Evolutionary conservation across 2,329 filamentous ascomycete species (phyloP).

Genomic region (Talaromyces pinophilus): DNA sequence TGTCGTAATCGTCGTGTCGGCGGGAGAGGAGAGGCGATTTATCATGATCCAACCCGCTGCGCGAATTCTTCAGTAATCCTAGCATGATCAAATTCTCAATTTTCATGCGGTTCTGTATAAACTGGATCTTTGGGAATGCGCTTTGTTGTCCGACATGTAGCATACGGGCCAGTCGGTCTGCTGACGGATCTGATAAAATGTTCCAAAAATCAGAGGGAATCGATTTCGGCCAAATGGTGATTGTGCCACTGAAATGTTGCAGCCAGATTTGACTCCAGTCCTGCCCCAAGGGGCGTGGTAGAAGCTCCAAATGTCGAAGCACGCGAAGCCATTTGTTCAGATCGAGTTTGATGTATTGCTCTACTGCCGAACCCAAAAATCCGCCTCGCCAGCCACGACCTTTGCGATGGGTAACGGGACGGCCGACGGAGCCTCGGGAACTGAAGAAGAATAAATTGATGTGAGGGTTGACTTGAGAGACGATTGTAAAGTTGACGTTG

Average conservation of each 20-base stretch:
- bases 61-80: constrained; percentile 48
- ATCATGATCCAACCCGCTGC: constrained; percentile 4
- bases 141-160: constrained; percentile 86
- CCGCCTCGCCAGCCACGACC: constrained; percentile 95
- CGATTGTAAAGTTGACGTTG: constrained; percentile 97
- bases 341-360: constrained; percentile 95
- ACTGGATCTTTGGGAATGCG: constrained; percentile 87
- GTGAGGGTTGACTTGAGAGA: constrained; percentile 85
- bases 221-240: constrained; percentile 93
- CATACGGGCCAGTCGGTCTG: constrained; percentile 78
- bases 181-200: constrained; percentile 81
- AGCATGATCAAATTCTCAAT: constrained; percentile 70
- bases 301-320: constrained; percentile 83
- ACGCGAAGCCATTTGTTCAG: constrained; percentile 98
- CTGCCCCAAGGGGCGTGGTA: constrained; percentile 86
- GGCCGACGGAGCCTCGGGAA: constrained; percentile 84
- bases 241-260: constrained; percentile 89
- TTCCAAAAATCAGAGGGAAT: constrained; percentile 76
- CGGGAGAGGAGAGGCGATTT: constrained; percentile 35
- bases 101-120: constrained; percentile 82
- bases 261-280: constrained; percentile 98
- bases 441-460: constrained; percentile 99
- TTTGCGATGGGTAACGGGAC: constrained; percentile 88
- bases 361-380: constrained; percentile 85
- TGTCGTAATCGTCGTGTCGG: constrained; percentile 25